Base-by-base conservation (phyloP, 2,329 filamentous ascomycete genomes). In the Aspergillus phoenicis region DNA sequence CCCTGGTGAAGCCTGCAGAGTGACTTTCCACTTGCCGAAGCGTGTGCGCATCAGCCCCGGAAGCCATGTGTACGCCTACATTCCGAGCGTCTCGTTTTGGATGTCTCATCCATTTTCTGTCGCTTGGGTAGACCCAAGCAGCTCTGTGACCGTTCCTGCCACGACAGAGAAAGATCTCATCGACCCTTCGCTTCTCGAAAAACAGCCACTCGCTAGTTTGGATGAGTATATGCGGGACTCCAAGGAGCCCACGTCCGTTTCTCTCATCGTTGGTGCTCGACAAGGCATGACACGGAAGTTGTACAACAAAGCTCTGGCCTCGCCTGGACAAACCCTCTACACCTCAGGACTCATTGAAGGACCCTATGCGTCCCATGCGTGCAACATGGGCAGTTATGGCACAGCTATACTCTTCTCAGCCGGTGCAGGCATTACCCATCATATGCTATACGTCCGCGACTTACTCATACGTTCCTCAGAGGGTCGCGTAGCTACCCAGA, bases 361-460 rank as follows among this genome's bases (percentile, higher is more conserved):
- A 0, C 86, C 87, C 0, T 89, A 89, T 70, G 84, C 83, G 49
- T 85, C 85, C 8, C 83, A 85, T 70, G 83, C 87, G 57, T 79
- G 78, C 45, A 80, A 80, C 52, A 79, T 87, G 54, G 77, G 80
- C 51, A 86, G 83, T 56, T 89, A 88, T 74, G 87, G 87, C 68
- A 89, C 87, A 0, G 81, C 85, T n/a, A 74, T 89, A 24, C 82
- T 89, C 59, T 89, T 89, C 75, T 87, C 86, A 4, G 87, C 84
- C 52, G 87, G 87, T 57, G 85, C 87, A 28, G 87, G 87, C 57
- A 89, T 89, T 61, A 89, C 87, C 2, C 87, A 89, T 69, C 86
- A 88, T 71, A 79, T 88, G 62, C 80, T 85, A 58, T 86, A 84
- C 73, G 79, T 88, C 20, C 84, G 84, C 63, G 81, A 87, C 59